phyloP scores from a whole-genome alignment of 768 basidiomycete species.

The Termitomyces sp. region DNA sequence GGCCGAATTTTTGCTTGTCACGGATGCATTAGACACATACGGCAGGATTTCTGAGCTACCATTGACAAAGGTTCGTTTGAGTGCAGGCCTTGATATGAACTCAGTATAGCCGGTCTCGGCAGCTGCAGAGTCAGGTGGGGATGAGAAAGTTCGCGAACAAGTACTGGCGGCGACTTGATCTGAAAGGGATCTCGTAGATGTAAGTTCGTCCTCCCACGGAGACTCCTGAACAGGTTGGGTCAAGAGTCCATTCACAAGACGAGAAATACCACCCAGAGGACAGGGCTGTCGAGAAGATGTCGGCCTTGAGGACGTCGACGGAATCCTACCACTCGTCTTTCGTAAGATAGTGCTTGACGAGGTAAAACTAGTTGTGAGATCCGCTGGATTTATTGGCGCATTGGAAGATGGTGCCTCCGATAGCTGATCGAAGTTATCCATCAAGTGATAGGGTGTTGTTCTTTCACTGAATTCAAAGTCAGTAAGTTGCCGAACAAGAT shows the following conservation, averaged over 20 bases:
- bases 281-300: neutral
- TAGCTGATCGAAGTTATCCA: slow-evolving; percentile 4
- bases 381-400: slow-evolving; percentile 1
- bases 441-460: slow-evolving; percentile 17
- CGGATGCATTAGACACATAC: neutral
- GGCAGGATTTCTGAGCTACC: neutral
- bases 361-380: neutral
- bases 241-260: neutral
- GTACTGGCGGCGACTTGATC: neutral
- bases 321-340: neutral
- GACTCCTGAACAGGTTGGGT: neutral
- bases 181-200: neutral
- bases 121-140: neutral
- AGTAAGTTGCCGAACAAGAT: slow-evolving; percentile 8
- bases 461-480: slow-evolving; percentile 19
- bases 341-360: slow-evolving; percentile 6
- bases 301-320: neutral
- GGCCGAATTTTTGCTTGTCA: neutral
- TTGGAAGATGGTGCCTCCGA: slow-evolving; percentile 4
- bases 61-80: neutral
- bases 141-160: neutral
- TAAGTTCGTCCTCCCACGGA: neutral
- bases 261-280: neutral
- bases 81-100: neutral
- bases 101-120: neutral